Evolutionary conservation across 2,329 filamentous ascomycete species (phyloP).

Genomic region (Phialophora expanda): DNA sequence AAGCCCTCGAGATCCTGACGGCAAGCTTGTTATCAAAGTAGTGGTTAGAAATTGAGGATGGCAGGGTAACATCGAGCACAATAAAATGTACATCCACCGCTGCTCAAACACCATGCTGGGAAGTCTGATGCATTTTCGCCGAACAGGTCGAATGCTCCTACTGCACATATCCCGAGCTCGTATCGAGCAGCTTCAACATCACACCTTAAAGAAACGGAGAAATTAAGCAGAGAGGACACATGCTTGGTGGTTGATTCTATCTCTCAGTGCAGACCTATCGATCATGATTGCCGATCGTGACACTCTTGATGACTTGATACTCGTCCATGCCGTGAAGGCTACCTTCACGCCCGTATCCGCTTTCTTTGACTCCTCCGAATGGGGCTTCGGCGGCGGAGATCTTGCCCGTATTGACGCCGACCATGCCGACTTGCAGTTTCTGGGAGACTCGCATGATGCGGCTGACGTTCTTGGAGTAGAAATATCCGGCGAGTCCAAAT

Average conservation of each 20-base stretch:
- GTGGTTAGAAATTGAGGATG: background rate
- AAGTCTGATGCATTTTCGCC: no score
- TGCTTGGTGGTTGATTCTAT: no score
- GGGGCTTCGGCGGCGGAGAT: slow-evolving; percentile 58
- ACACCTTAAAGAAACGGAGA: no score
- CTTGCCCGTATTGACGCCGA: slow-evolving; percentile 63
- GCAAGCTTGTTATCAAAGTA: slow-evolving; percentile 8
- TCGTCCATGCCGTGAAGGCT: slow-evolving; percentile 63
- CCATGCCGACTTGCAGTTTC: slow-evolving; percentile 80
- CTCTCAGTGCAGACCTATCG: no score
- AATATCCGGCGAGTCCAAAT: slow-evolving; percentile 44
- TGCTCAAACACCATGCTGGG: no score
- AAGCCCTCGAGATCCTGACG: slow-evolving; percentile 1
- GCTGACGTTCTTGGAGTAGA: slow-evolving; percentile 59
- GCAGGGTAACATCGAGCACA: no score
- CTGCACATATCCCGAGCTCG: no score
- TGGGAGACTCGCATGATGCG: slow-evolving; percentile 61
- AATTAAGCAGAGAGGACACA: no score
- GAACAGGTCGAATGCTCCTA: no score
- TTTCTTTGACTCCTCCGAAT: slow-evolving; percentile 42
- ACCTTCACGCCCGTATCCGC: slow-evolving; percentile 44
- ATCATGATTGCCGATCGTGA: slow-evolving; percentile 57
- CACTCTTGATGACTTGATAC: slow-evolving; percentile 75
- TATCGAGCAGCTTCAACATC: no score
- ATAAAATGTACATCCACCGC: no score